Percentiles rank a stretch among this genome's conserved stretches.
phyloP scores from a whole-genome alignment of 805 yeast species.

The Huiozyma naganishii region DNA sequence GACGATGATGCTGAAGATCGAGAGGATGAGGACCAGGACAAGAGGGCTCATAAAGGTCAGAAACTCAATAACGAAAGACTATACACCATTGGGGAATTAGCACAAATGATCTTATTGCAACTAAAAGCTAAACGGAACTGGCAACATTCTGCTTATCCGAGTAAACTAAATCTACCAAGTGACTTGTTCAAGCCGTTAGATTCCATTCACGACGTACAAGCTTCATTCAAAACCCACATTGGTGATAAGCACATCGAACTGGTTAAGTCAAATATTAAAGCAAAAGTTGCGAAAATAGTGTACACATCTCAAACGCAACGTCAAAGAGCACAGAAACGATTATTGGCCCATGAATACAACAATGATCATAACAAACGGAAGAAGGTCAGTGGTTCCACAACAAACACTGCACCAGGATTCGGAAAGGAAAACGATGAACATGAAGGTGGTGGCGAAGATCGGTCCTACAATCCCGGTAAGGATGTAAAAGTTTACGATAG shows the following conservation, averaged over 20 bases:
- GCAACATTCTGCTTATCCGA: slow-evolving; percentile 75
- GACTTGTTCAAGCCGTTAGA: slow-evolving; percentile 60
- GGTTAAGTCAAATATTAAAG: slow-evolving; percentile 26
- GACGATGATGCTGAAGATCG: slow-evolving; percentile 10
- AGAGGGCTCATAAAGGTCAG: slow-evolving; percentile 7
- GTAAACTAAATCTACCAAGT: slow-evolving; percentile 55
- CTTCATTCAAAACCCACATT: slow-evolving; percentile 44
- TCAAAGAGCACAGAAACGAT: slow-evolving; percentile 23
- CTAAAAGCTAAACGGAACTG: slow-evolving; percentile 49
- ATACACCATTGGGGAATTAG: slow-evolving; percentile 61
- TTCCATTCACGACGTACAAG: slow-evolving; percentile 46
- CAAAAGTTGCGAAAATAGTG: slow-evolving; percentile 25
- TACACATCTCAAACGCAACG: slow-evolving; percentile 23
- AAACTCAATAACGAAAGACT: slow-evolving; percentile 30
- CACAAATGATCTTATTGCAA: slow-evolving; percentile 54
- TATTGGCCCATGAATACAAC: slow-evolving; percentile 17
- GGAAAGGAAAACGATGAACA: slow-evolving; percentile 13
- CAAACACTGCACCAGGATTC: slow-evolving; percentile 4
- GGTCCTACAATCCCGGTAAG: slow-evolving; percentile 13
- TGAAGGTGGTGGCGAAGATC: slow-evolving; percentile 15
- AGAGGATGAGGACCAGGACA: slow-evolving; percentile 4
- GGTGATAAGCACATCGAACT: slow-evolving; percentile 35
- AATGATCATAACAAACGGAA: slow-evolving; percentile 5
- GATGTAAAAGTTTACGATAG: slow-evolving; percentile 4
- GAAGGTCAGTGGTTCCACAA: neutral